Evolutionary conservation across 495 filamentous ascomycete genomes (phyloP).

Genomic region (Aspergillus steynii): DNA sequence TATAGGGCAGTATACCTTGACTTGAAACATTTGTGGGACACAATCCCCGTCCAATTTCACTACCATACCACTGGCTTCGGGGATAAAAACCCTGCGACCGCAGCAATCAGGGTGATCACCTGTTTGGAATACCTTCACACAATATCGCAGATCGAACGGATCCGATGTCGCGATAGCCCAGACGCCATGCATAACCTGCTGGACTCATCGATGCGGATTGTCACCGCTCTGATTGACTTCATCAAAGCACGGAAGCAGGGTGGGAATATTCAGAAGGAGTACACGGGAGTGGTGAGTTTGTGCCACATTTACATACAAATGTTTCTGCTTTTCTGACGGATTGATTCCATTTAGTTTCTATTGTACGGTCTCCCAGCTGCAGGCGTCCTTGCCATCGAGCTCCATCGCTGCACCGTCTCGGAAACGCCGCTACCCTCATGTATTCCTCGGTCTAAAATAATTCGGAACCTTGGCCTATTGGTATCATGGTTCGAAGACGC

Average conservation of each 20-base stretch:
- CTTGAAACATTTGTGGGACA: constrained; percentile 7
- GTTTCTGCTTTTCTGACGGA: neutral
- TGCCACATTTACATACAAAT: neutral
- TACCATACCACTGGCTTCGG: constrained; percentile 11
- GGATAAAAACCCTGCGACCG: neutral
- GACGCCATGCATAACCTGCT: neutral
- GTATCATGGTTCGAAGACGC: constrained; percentile 4
- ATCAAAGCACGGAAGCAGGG: constrained; percentile 1
- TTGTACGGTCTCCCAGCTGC: neutral
- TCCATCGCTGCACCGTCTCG: constrained; percentile 4
- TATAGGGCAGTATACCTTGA: constrained; percentile 3
- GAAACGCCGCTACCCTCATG: neutral
- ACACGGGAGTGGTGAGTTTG: neutral
- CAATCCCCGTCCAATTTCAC: constrained; percentile 21
- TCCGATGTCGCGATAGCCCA: constrained; percentile 1
- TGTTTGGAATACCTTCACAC: neutral
- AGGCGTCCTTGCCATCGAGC: neutral
- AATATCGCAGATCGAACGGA: constrained; percentile 1
- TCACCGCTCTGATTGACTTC: neutral
- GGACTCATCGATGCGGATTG: neutral
- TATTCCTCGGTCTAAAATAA: neutral
- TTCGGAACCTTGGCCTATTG: constrained; percentile 1
- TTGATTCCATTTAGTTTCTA: neutral
- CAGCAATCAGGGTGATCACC: neutral
- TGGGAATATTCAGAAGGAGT: neutral